phyloP scores from a whole-genome alignment of 1,284 basidiomycete genomes.

The Agaricales sp. region DNA sequence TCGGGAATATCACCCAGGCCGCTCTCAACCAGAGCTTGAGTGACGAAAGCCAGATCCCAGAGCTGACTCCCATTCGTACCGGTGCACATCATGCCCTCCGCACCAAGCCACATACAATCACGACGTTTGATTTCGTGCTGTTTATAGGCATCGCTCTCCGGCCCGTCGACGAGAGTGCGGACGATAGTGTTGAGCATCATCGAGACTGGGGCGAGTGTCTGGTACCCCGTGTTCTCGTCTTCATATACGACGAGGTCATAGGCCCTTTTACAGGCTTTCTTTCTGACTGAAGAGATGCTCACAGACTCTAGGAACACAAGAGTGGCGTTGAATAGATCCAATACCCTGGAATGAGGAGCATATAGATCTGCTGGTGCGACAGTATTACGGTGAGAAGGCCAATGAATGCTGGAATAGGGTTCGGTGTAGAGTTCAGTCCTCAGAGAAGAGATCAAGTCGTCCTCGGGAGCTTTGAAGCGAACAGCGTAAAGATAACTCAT shows the following conservation, averaged over 20 bases:
- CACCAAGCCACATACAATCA: conserved; percentile 92
- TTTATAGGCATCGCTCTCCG: conserved; percentile 63
- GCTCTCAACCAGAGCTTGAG: conserved; percentile 88
- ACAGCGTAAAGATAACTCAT: conserved; percentile 86
- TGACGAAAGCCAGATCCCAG: conserved; percentile 93
- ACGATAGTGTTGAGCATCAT: conserved; percentile 88
- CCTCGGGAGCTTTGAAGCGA: conserved; percentile 69
- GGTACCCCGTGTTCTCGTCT: conserved; percentile 90
- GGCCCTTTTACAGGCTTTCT: conserved; percentile 53
- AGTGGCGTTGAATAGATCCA: conserved; percentile 61
- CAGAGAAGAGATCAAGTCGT: conserved; percentile 73
- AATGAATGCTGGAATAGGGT: conserved; percentile 82
- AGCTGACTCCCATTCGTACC: conserved; percentile 94
- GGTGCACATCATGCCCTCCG: conserved; percentile 90
- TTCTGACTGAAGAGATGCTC: conserved; percentile 50
- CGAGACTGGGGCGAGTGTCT: conserved; percentile 88
- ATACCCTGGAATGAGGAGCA: conserved; percentile 68
- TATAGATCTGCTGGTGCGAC: conserved; percentile 77
- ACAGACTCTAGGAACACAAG: conserved; percentile 70
- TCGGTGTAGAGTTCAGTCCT: conserved; percentile 86
- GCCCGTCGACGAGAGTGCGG: conserved; percentile 64
- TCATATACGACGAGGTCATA: conserved; percentile 80
- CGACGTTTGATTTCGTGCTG: conserved; percentile 66
- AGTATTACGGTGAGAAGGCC: conserved; percentile 87
- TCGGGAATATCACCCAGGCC: conserved; percentile 72